phyloP scores from a whole-genome alignment of 176 grass and related monocot species.

The Musa troglodytarum region DNA sequence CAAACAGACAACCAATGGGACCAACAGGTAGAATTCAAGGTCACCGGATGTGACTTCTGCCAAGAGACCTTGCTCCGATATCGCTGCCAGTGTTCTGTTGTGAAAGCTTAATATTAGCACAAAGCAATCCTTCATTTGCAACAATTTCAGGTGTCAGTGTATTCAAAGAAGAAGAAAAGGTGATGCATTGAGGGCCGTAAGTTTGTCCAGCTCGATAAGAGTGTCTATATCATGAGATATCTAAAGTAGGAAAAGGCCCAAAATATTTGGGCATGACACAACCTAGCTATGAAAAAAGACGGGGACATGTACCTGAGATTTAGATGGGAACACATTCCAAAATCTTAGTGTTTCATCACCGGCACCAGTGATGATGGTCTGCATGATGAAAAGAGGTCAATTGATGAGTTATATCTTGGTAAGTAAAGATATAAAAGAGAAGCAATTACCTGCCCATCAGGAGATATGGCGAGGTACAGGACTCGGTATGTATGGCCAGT shows the following conservation, averaged over 20 bases:
- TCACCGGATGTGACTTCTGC: conserved; percentile 92
- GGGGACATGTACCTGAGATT: conserved; percentile 59
- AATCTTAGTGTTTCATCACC: conserved; percentile 94
- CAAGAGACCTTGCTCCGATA: conserved; percentile 75
- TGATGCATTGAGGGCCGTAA: too few species aligned
- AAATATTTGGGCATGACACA: background rate
- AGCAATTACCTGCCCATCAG: conserved; percentile 75
- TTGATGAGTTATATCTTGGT: background rate
- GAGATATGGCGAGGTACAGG: conserved; percentile 90
- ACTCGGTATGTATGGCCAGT: conserved; percentile 83
- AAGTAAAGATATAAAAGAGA: background rate
- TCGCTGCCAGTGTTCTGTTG: conserved; percentile 74
- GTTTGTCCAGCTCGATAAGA: background rate
- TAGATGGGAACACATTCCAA: conserved; percentile 98
- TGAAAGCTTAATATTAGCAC: background rate
- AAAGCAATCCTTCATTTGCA: background rate
- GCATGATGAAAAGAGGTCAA: conserved; percentile 2
- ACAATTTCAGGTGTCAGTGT: background rate
- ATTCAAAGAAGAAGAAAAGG: too few species aligned
- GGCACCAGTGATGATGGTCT: conserved; percentile 96
- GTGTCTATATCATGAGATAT: background rate
- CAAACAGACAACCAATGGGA: too few species aligned
- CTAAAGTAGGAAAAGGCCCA: background rate
- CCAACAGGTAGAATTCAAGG: too few species aligned
- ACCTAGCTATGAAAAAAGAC: background rate